Conservation (phyloP, 257 asterid species). For the Mentha longifolia region DNA sequence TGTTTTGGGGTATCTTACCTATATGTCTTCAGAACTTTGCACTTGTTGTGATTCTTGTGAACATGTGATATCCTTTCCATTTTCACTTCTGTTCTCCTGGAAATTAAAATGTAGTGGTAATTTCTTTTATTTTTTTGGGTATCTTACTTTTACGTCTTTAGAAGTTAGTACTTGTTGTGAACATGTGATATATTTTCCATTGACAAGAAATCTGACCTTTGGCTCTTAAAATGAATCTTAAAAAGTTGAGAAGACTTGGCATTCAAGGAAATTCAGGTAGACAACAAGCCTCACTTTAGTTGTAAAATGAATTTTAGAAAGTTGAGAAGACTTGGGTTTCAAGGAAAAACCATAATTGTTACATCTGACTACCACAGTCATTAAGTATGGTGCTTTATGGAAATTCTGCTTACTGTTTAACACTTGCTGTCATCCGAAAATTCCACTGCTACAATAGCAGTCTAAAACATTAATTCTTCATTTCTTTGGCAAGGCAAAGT, state of each 20-base stretch:
- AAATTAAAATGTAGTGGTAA: not conserved
- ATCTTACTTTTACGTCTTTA: constrained; percentile 11
- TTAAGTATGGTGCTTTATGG: not conserved
- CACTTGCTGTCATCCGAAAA: constrained; percentile 2
- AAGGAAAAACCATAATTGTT: constrained; percentile 8
- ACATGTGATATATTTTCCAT: not conserved
- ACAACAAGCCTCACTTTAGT: not conserved
- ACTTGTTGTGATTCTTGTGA: constrained; percentile 15
- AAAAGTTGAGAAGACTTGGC: not conserved
- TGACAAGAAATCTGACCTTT: not conserved
- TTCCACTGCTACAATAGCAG: constrained; percentile 10
- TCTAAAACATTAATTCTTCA: not conserved
- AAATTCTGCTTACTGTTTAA: not conserved
- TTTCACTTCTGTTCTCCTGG: constrained; percentile 13
- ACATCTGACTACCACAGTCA: constrained; percentile 7
- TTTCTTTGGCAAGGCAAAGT: constrained; percentile 1
- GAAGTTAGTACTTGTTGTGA: not conserved
- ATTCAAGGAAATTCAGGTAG: not conserved
- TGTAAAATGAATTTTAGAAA: not conserved
- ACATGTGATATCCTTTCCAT: not conserved
- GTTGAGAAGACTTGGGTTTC: constrained; percentile 14
- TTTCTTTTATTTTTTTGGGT: not conserved
- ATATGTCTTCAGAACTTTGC: constrained; percentile 3
- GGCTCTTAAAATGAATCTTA: not conserved
- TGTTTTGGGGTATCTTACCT: not conserved